Evolutionary conservation across 2,329 filamentous ascomycete species (phyloP), one percentile per base, ranked within the genome.

Genomic region (Verticillium nonalfalfae): DNA sequence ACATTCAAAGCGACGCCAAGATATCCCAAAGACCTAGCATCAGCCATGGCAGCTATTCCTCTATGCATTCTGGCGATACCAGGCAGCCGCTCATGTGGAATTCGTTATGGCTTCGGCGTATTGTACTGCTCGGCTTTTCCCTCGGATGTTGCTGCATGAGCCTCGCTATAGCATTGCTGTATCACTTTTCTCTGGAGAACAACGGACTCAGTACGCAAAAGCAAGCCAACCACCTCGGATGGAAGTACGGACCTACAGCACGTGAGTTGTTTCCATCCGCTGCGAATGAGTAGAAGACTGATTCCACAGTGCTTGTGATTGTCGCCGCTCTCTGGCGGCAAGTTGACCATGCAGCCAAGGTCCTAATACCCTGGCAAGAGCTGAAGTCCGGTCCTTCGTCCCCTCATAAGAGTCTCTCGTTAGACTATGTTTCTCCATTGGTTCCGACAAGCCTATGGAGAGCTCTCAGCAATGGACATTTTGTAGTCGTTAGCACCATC

Each of bases 351-450:
- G 26, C 65, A 13, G 68, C 60, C 60, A 74, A 72, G 60, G 60
- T 66, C 34, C 39, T 67, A 10, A 63, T 65, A 39, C 69, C 72
- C 2, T 74, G 72, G 72, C 63, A 63, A 14, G 66, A 66, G 38
- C 61, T 74, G 11, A 60, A 62, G n/a, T 57, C 58, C 33, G 68
- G 66, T 4, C 64, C 67, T 1, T 40, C 60, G 2, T 21, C 59
- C 2, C 59, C 64, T 6, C 57, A 65, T 15, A 67, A 65, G 59
- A 68, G 69, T 11, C 38, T 74, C 3, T 59, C 70, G 1, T 61
- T 72, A n/a, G 71, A 73, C 56, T 74, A 72, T 57, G 59, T 71
- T 2, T 72, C 72, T 1, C 70, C 71, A 5, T 36, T 70, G 11
- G 64, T 71, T 15, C 61, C 66, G 18, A 59, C 64, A 1, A 67